Evolutionary conservation across 345 rosid species (phyloP).

Genomic region (Brassica incana): DNA sequence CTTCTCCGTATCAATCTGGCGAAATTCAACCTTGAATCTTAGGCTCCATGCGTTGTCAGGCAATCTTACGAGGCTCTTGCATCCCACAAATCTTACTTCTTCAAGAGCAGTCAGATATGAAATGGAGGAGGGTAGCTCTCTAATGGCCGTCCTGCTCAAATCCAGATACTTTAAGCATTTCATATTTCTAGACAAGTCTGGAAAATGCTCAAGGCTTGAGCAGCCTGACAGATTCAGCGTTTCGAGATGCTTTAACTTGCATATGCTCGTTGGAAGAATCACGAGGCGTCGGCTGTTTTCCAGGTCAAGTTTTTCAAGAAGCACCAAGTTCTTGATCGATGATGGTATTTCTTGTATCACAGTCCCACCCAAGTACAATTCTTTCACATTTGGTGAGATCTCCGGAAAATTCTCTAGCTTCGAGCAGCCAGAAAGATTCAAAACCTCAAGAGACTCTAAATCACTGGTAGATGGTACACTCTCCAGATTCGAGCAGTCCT

Average conservation of each 20-base stretch:
- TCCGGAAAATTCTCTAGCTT: slow-evolving; percentile 25
- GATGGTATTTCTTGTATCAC: slow-evolving; percentile 32
- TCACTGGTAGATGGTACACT: slow-evolving; percentile 16
- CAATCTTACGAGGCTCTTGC: slow-evolving; percentile 17
- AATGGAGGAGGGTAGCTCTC: slow-evolving; percentile 19
- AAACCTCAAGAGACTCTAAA: slow-evolving; percentile 23
- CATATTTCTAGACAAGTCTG: slow-evolving; percentile 28
- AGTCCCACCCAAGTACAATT: slow-evolving; percentile 28
- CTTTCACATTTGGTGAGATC: slow-evolving; percentile 33
- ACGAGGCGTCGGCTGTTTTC: slow-evolving; percentile 15
- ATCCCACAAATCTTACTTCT: slow-evolving; percentile 15
- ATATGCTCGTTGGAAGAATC: slow-evolving; percentile 25
- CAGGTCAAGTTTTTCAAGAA: slow-evolving; percentile 32
- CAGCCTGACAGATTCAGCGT: slow-evolving; percentile 33
- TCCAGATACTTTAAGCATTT: slow-evolving; percentile 29
- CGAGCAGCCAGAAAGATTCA: slow-evolving; percentile 34
- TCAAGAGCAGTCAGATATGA: slow-evolving; percentile 31
- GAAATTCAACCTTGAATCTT: slow-evolving; percentile 28
- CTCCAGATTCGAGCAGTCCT: slow-evolving; percentile 31
- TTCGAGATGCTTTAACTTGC: slow-evolving; percentile 39
- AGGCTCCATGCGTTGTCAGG: slow-evolving; percentile 31
- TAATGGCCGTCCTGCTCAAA: slow-evolving; percentile 20
- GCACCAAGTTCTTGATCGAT: slow-evolving; percentile 20
- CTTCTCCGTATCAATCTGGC: slow-evolving; percentile 27
- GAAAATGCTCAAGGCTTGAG: slow-evolving; percentile 20